Conservation (phyloP, 2,329 filamentous ascomycete genomes). For the Zymoseptoria ardabiliae region DNA sequence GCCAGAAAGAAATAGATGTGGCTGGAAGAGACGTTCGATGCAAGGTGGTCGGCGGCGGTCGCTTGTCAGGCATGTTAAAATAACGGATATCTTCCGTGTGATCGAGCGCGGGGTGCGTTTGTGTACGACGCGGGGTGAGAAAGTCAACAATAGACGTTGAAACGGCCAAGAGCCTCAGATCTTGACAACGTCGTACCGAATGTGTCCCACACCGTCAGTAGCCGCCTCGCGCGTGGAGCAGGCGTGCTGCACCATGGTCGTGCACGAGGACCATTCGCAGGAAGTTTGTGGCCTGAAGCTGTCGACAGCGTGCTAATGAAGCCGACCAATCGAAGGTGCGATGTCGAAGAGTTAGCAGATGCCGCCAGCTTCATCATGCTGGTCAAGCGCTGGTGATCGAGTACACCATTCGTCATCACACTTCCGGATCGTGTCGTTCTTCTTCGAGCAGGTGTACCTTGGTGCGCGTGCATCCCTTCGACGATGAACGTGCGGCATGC, state of each 20-base stretch:
- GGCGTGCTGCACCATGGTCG: neutral
- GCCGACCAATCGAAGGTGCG: neutral
- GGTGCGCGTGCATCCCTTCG: too few species aligned
- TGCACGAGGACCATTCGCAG: neutral
- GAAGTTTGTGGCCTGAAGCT: neutral
- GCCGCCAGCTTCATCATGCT: neutral
- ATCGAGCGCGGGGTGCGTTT: neutral
- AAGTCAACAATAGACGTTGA: neutral
- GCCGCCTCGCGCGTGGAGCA: neutral
- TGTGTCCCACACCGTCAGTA: neutral
- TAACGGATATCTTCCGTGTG: neutral
- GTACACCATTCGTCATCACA: neutral
- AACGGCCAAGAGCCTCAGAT: neutral
- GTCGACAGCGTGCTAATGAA: neutral
- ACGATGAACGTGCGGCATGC: too few species aligned
- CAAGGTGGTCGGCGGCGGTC: neutral
- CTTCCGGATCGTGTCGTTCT: neutral
- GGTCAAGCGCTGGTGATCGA: neutral
- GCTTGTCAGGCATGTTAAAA: neutral
- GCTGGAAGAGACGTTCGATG: neutral
- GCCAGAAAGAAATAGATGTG: neutral
- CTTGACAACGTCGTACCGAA: neutral
- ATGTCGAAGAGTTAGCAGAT: neutral
- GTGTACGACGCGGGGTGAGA: neutral
- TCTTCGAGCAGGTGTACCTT: too few species aligned